Conservation (phyloP, 495 filamentous ascomycete genomes). For the Penicillium bialowiezense region DNA sequence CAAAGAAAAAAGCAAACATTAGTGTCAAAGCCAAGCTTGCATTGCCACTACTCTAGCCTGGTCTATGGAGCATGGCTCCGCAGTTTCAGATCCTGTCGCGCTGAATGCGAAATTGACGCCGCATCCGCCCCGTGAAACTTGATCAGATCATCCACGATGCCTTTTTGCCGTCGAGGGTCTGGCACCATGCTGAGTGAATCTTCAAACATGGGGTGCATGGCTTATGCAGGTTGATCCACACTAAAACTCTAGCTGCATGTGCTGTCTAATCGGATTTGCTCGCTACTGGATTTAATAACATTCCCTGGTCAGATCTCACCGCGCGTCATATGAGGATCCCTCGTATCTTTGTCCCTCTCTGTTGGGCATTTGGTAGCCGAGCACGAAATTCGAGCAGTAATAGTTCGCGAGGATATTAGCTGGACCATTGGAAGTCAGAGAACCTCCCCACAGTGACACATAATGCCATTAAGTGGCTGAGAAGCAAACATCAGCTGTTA, state of each 20-base stretch:
- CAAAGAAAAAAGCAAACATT: slow-evolving; percentile 11
- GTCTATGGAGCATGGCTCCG: slow-evolving; percentile 7
- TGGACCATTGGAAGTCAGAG: background rate
- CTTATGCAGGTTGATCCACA: slow-evolving; percentile 3
- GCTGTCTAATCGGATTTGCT: background rate
- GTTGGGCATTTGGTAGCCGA: no score
- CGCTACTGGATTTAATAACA: background rate
- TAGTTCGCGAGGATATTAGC: no score
- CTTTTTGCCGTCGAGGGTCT: slow-evolving; percentile 6
- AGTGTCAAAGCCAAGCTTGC: slow-evolving; percentile 4
- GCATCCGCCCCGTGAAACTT: background rate
- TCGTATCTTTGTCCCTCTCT: background rate
- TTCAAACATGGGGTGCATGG: slow-evolving; percentile 5
- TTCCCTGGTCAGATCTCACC: slow-evolving; percentile 1
- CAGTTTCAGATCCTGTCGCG: background rate
- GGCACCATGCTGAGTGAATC: slow-evolving; percentile 1
- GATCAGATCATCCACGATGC: background rate
- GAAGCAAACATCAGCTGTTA: background rate
- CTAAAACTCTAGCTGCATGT: background rate
- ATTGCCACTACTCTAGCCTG: slow-evolving; percentile 3
- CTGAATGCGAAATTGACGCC: slow-evolving; percentile 12
- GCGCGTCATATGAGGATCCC: background rate
- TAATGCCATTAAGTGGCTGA: no score
- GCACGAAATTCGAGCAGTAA: no score
- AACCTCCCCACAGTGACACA: background rate